Conservation (phyloP, 106 monocot species). For the Dactylorhiza incarnata region DNA sequence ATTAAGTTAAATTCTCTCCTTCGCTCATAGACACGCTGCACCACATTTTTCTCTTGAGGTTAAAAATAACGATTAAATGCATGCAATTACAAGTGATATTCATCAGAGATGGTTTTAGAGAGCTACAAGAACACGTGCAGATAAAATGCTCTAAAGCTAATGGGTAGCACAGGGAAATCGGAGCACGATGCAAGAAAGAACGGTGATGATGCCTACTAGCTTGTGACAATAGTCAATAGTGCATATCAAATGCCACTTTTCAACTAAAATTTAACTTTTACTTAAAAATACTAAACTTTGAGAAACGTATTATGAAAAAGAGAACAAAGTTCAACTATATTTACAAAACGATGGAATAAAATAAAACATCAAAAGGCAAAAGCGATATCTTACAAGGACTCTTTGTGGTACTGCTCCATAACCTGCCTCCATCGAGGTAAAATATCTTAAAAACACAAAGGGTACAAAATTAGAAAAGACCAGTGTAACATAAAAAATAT, state of each 20-base stretch:
- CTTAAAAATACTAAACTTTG: neutral
- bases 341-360: neutral
- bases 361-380: neutral
- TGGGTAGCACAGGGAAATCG: neutral
- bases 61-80: too few relatives aligned
- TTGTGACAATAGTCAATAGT: neutral
- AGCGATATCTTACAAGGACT: conserved; percentile 66
- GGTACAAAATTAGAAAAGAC: conserved; percentile 2
- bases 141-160: neutral
- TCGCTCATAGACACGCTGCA: too few relatives aligned
- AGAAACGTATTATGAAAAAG: neutral
- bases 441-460: conserved; percentile 34
- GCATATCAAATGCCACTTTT: neutral
- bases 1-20: too few relatives aligned
- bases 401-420: conserved; percentile 84
- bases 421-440: conserved; percentile 76
- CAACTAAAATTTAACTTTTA: neutral
- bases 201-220: neutral
- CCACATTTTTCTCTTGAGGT: too few relatives aligned
- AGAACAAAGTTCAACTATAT: neutral
- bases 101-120: too few relatives aligned
- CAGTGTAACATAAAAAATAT: neutral
- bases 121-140: neutral
- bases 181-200: neutral
- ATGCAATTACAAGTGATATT: too few relatives aligned